Percentiles rank a stretch among this genome's conserved stretches.
Evolutionary conservation across 2,329 filamentous ascomycete species (phyloP).

Genomic region (Hypoxylon sp.): DNA sequence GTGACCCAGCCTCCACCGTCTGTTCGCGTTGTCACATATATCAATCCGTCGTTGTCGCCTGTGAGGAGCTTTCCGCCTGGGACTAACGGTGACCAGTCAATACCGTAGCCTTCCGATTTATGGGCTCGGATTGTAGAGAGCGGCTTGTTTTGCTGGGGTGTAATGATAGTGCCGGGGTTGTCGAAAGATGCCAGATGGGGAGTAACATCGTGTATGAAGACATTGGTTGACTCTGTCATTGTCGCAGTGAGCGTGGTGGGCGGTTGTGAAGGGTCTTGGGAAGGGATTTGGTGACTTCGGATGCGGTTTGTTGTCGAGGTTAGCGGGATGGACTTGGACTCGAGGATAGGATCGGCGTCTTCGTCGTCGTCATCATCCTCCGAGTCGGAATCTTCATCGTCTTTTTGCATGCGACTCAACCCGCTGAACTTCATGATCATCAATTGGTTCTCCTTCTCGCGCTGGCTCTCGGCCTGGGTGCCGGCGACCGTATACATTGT

Average conservation of each 20-base stretch:
- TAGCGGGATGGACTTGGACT: conserved; percentile 89
- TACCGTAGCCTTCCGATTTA: conserved; percentile 91
- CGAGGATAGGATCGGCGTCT: conserved; percentile 87
- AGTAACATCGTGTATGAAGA: conserved; percentile 95
- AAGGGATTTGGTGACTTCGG: conserved; percentile 83
- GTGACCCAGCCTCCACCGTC: conserved; percentile 92
- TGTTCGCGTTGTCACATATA: conserved; percentile 87
- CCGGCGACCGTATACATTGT: conserved; percentile 96
- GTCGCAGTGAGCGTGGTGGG: conserved; percentile 87
- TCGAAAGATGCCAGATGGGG: conserved; percentile 92
- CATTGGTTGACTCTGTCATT: conserved; percentile 90
- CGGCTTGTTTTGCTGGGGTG: conserved; percentile 88
- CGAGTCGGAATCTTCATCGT: conserved; percentile 74
- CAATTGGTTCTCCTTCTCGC: conserved; percentile 88
- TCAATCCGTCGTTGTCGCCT: conserved; percentile 89
- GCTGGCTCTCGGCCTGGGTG: conserved; percentile 85
- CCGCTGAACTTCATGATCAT: conserved; percentile 97
- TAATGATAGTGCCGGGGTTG: conserved; percentile 83
- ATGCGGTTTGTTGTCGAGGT: conserved; percentile 93
- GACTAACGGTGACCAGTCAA: conserved; percentile 93
- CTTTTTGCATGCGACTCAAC: conserved; percentile 85
- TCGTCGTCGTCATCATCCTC: conserved; percentile 81
- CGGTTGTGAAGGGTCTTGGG: conserved; percentile 76
- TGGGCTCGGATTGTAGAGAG: conserved; percentile 89
- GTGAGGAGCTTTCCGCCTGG: conserved; percentile 88